Evolutionary conservation across 2,329 filamentous ascomycete species (phyloP), one percentile per base, ranked within the genome.

Genomic region (Sphaerulina populicola): DNA sequence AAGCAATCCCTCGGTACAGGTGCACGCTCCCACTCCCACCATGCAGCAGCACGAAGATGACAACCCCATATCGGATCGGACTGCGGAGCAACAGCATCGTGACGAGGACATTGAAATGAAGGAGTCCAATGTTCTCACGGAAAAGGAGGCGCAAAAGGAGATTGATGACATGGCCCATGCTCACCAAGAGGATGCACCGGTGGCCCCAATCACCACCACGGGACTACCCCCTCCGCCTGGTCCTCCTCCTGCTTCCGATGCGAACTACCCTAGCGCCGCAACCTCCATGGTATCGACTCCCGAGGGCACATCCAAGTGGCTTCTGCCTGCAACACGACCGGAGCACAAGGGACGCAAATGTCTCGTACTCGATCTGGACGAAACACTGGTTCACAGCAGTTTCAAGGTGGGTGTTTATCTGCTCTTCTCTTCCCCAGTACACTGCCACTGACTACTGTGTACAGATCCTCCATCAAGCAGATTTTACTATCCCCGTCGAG

Each of bases 401-500:
- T 98, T 98, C 73, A 98, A 98, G 80, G 91, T 94, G 71, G 60
- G 74, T 49, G 18, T 15, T 23, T 30, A 48, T 11, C 21, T n/a
- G 49, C 11, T 27, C 21, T 30, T 6, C 23, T 3, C 38, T 10
- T 27, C n/a, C 14, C 23, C 8, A 33, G 8, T 14, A 12, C 31
- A 33, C 21, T 27, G 23, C 23, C 4, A 39, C 47, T 46, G n/a
- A 57, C 45, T 12, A 21, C 21, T 37, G 15, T 15, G 48, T 18
- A 9, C 65, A 97, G 90, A 93, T 97, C 60, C 78, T 98, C 41
- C 90, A 97, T 65, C 91, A 97, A 75, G 93, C 93, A 52, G 93
- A 98, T 71, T 97, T 98, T 67, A 98, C 93, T 5, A 97, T 98
- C 66, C 93, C 93, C 0, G 93, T 98, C 29, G 93, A 98, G 66